phyloP scores from a whole-genome alignment of 352 stramenopile genomes.

The Globisporangium nodosum region DNA sequence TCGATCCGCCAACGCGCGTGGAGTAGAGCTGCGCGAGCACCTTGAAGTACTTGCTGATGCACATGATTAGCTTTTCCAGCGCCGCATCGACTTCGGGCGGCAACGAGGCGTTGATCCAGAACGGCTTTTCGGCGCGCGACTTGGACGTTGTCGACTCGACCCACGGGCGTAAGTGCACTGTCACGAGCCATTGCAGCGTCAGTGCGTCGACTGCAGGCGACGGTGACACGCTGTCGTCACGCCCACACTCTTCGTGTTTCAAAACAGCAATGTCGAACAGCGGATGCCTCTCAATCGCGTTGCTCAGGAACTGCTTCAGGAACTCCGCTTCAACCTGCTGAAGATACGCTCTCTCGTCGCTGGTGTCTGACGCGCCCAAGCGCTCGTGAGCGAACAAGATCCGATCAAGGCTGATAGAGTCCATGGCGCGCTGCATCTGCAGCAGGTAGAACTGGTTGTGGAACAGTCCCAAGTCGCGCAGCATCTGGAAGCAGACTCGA shows the following conservation, averaged over 20 bases:
- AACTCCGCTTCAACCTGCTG: conserved; percentile 1
- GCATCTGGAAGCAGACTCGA: conserved; percentile 29
- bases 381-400: conserved; percentile 10
- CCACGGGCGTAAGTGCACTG: conserved; percentile 7
- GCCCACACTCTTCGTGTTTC: background rate
- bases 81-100: conserved; percentile 21
- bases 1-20: conserved; percentile 10
- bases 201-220: background rate
- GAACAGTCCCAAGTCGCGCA: conserved; percentile 48
- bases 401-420: conserved; percentile 6
- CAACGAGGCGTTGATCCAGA: conserved; percentile 22
- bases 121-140: background rate
- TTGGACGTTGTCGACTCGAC: background rate
- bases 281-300: conserved; percentile 7
- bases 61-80: conserved; percentile 28
- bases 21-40: conserved; percentile 41
- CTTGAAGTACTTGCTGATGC: conserved; percentile 35
- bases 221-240: background rate
- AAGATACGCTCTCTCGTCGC: background rate
- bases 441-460: conserved; percentile 49
- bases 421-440: conserved; percentile 32
- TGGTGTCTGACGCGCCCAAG: conserved; percentile 2
- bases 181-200: conserved; percentile 11
- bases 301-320: conserved; percentile 8
- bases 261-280: background rate